Evolutionary conservation across 495 filamentous ascomycete genomes (phyloP), one percentile per base, ranked within the genome.

Genomic region (Lepidopterella palustris): DNA sequence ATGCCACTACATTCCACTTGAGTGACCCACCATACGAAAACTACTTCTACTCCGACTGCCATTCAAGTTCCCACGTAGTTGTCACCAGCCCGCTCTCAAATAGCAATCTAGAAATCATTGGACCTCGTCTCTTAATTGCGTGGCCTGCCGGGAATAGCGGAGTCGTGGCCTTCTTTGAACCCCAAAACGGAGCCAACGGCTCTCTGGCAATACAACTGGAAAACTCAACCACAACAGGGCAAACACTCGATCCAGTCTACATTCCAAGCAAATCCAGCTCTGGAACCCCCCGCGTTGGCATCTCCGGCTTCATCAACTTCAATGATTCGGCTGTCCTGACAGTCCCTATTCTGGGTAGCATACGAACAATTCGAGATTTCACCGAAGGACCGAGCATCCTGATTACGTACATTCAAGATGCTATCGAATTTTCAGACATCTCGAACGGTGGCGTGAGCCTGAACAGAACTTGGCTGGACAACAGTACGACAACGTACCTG

Each of bases 121-220:
- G 74, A 0, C 82, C 82, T 20, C 74, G 82, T 51, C 65, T 85
- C 49, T 71, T 86, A 11, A 68, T 86, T 42, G 84, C 84, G 10
- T 87, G 84, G 84, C 82, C 84, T 8, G 80, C 83, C 9, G 84
- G 84, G 10, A 80, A 87, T 65, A 85, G 82, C 55, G 84, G 84
- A 27, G 73, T 78, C 27, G 75, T 75, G 5, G 65, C 77, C 2
- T 84, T 75, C 66, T 85, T 85, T 55, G 70, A 70, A 23, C 78
- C 83, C 2, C 62, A 75, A 31, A 80, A 78, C 61, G 79, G 79
- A 24, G 60, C 72, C 25, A 81, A 83, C 54, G 79, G 81, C n/a
- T 75, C 76, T 1, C 72, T 86, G 5, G 72, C 71, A 9, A 77
- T 85, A 49, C 63, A 72, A 40, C 67, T 86, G 23, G 68, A 76